These are phyloP conservation scores for Glycine latifolia DNA, from an alignment of 306 rosid genomes.

Conservation along the genomic window DNA sequence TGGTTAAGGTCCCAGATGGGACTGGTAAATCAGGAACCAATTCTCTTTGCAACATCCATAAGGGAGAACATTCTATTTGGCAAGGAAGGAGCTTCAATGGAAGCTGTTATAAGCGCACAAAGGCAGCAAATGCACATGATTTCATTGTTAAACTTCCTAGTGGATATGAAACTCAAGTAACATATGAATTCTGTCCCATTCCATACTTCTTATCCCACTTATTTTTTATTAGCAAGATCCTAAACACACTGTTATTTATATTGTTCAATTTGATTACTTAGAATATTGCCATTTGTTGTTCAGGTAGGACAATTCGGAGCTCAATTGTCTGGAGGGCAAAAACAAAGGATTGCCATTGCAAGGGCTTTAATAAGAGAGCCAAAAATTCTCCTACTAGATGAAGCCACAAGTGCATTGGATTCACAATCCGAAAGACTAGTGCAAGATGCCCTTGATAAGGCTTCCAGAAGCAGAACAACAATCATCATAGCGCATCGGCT, in stretches of 20 bases:
- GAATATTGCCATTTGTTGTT: neutral
- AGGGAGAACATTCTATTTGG: conserved; percentile 82
- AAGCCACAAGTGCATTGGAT: conserved; percentile 94
- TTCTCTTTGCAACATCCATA: conserved; percentile 85
- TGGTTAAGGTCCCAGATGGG: conserved; percentile 89
- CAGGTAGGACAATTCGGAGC: conserved; percentile 88
- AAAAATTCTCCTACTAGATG: conserved; percentile 80
- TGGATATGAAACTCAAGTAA: conserved; percentile 81
- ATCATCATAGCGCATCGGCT: conserved; percentile 83
- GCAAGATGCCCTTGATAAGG: conserved; percentile 78
- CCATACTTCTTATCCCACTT: neutral
- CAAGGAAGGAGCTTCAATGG: conserved; percentile 75
- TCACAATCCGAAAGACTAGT: conserved; percentile 75
- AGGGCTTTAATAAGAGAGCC: conserved; percentile 82
- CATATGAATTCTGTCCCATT: conserved; percentile 37
- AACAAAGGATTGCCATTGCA: conserved; percentile 92
- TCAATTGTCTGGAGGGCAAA: conserved; percentile 88
- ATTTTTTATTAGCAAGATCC: conserved; percentile 1
- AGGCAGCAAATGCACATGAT: conserved; percentile 85
- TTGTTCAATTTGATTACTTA: conserved; percentile 17
- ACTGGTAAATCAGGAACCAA: conserved; percentile 83
- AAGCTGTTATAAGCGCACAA: conserved; percentile 62
- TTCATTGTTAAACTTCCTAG: conserved; percentile 69
- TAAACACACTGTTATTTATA: neutral
- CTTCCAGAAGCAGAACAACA: conserved; percentile 81